A percentile compares a stretch with the other conserved stretches of the same genome.
Evolutionary conservation across 352 stramenopile species (phyloP).

Genomic region (Pythium grandisporangium): DNA sequence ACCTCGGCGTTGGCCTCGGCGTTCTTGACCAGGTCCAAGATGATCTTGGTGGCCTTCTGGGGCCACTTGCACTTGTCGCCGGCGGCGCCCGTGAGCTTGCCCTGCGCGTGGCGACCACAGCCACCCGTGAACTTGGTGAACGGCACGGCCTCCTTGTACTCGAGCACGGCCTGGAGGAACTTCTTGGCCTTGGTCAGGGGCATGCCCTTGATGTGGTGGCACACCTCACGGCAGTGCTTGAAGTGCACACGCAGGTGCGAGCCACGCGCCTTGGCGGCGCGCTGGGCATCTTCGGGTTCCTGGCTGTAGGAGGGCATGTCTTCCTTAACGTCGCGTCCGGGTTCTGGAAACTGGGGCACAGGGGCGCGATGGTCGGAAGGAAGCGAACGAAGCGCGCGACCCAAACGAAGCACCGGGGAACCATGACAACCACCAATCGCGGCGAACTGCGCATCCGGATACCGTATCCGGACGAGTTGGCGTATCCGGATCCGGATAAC

Average conservation of each 20-base stretch:
- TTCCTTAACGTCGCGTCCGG: constrained; percentile 57
- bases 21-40: constrained; percentile 98
- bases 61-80: constrained; percentile 98
- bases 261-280: constrained; percentile 91
- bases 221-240: constrained; percentile 99
- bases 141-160: constrained; percentile 97
- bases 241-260: constrained; percentile 98
- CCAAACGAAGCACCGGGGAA: constrained; percentile 4
- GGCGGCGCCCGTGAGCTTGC: constrained; percentile 92
- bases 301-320: constrained; percentile 85
- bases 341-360: constrained; percentile 42
- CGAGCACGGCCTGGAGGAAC: constrained; percentile 95
- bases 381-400: neutral
- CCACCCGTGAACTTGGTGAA: constrained; percentile 99
- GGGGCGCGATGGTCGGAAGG: neutral
- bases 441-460: constrained; percentile 7
- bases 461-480: constrained; percentile 1
- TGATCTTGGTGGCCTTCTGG: constrained; percentile 98
- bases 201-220: constrained; percentile 97
- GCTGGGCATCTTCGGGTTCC: constrained; percentile 85
- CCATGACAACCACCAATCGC: constrained; percentile 59
- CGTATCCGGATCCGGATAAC: constrained; percentile 7
- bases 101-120: constrained; percentile 96
- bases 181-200: constrained; percentile 92
- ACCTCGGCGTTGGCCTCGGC: constrained; percentile 98